Evolutionary conservation across 2,329 filamentous ascomycete genomes (phyloP).

Genomic region (Venturia nashicola): DNA sequence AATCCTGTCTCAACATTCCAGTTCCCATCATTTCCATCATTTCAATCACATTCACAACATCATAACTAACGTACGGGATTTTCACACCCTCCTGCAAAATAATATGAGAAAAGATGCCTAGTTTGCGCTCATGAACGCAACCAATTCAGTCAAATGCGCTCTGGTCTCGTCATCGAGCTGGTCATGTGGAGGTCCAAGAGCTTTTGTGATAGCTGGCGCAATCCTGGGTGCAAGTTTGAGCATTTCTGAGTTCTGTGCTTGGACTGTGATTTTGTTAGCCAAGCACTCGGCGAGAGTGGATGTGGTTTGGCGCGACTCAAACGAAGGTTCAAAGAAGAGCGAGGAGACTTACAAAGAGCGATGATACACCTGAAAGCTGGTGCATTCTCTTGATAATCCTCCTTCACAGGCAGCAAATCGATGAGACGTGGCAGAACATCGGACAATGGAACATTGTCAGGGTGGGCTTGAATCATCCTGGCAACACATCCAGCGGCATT

Average conservation of each 20-base stretch:
- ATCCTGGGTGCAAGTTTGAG: conserved; percentile 58
- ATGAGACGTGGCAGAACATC: conserved; percentile 75
- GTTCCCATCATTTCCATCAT: background rate
- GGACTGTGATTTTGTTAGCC: conserved; percentile 33
- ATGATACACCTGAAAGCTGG: conserved; percentile 86
- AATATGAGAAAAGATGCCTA: too few relatives aligned
- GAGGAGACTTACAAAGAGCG: conserved; percentile 56
- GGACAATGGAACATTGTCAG: conserved; percentile 65
- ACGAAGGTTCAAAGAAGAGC: background rate
- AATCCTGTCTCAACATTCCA: background rate
- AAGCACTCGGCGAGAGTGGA: background rate
- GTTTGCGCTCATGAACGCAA: conserved; percentile 31
- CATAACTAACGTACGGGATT: too few relatives aligned
- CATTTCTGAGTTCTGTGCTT: conserved; percentile 55
- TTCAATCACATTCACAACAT: too few relatives aligned
- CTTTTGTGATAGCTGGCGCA: conserved; percentile 59
- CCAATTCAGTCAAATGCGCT: conserved; percentile 51
- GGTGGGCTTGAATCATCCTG: conserved; percentile 83
- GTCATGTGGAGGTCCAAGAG: conserved; percentile 58
- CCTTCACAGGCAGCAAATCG: conserved; percentile 69
- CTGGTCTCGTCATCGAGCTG: conserved; percentile 65
- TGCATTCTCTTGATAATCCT: conserved; percentile 94
- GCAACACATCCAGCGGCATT: conserved; percentile 86
- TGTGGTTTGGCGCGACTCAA: background rate
- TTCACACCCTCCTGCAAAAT: background rate